phyloP scores from a whole-genome alignment of 345 rosid species.

The Gossypioides kirkii region DNA sequence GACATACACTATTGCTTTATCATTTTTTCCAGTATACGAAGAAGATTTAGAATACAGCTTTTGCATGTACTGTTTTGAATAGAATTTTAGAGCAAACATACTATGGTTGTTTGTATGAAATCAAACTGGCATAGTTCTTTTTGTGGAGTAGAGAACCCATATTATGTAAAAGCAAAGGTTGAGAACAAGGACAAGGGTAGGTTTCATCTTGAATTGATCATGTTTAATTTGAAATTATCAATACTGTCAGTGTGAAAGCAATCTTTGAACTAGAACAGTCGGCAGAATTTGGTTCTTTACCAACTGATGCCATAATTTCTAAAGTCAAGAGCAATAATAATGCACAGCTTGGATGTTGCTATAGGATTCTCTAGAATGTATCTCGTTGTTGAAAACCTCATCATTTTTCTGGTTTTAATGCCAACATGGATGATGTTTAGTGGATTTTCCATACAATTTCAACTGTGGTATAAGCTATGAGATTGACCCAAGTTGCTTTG shows the following conservation, averaged over 20 bases:
- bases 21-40: constrained; percentile 1
- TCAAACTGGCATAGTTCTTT: too few relatives aligned
- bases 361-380: too few relatives aligned
- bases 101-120: too few relatives aligned
- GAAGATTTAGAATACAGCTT: neutral
- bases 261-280: neutral
- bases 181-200: too few relatives aligned
- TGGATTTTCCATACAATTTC: constrained; percentile 20
- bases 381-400: too few relatives aligned
- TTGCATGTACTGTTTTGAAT: neutral
- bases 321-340: too few relatives aligned
- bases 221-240: neutral
- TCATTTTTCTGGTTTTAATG: neutral
- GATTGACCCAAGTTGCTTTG: constrained; percentile 9
- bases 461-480: constrained; percentile 16
- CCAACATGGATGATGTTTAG: constrained; percentile 10
- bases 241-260: neutral
- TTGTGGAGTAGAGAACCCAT: too few relatives aligned
- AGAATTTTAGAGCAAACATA: neutral
- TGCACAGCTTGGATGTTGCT: too few relatives aligned
- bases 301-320: too few relatives aligned
- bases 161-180: too few relatives aligned
- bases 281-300: neutral
- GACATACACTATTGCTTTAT: neutral
- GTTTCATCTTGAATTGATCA: too few relatives aligned